Conservation (phyloP, 208 protist genomes). For the Vickermania spadyakhi region DNA sequence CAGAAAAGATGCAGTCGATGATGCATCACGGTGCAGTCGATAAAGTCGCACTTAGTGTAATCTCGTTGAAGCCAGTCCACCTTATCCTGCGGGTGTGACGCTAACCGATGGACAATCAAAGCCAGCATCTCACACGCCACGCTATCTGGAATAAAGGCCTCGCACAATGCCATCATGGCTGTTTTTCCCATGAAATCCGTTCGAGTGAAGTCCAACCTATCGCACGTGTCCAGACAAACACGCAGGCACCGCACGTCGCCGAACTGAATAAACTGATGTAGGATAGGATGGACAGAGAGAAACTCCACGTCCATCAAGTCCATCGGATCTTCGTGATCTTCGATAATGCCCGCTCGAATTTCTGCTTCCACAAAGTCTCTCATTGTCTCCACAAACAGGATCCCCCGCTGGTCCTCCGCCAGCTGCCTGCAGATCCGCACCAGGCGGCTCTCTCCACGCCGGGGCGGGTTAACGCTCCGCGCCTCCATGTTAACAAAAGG, state of each 20-base stretch:
- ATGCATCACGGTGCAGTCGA: background rate
- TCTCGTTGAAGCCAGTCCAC: background rate
- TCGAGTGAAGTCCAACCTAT: background rate
- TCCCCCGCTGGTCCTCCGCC: too few relatives aligned
- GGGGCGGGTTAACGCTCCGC: too few relatives aligned
- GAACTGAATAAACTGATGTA: background rate
- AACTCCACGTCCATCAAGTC: background rate
- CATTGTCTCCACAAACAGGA: too few relatives aligned
- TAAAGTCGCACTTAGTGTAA: background rate
- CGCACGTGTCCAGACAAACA: background rate
- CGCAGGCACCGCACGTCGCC: background rate
- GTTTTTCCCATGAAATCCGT: background rate
- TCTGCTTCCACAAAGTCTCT: too few relatives aligned
- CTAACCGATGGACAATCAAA: background rate
- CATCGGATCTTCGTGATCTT: background rate
- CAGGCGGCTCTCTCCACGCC: too few relatives aligned
- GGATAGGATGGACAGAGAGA: background rate
- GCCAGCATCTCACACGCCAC: background rate
- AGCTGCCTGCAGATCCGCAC: too few relatives aligned
- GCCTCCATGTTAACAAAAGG: too few relatives aligned
- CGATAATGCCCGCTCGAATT: too few relatives aligned
- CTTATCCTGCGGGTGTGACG: background rate
- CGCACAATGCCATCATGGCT: background rate
- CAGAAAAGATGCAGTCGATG: constrained; percentile 1
- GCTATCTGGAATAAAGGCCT: background rate